A percentile compares a stretch with the other conserved stretches of the same genome.
phyloP scores from a whole-genome alignment of 129 eudicot species.

The Flaveria brownii region DNA sequence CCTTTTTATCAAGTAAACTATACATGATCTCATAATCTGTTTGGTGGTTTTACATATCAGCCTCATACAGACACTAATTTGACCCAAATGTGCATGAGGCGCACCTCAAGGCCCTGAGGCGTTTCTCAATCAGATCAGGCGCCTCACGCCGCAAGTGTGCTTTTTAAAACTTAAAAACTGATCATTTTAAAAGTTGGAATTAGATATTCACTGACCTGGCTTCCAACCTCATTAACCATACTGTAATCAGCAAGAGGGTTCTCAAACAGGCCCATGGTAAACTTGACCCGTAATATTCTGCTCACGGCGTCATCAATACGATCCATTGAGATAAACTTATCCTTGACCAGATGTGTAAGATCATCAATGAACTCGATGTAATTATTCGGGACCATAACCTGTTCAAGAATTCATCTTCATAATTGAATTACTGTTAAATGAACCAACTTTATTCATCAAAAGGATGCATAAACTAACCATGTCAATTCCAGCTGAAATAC shows the following conservation, averaged over 20 bases:
- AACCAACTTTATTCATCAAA: conserved; percentile 6
- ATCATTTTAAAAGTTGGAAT: neutral
- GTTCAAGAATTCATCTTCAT: conserved; percentile 33
- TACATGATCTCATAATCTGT: no score
- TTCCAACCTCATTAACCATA: conserved; percentile 25
- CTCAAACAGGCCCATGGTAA: conserved; percentile 8
- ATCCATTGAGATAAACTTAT: conserved; percentile 64
- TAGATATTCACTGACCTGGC: conserved; percentile 7
- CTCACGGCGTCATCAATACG: conserved; percentile 91
- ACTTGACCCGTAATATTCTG: conserved; percentile 59
- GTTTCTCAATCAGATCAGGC: no score
- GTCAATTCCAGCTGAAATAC: conserved; percentile 77
- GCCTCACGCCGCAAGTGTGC: neutral
- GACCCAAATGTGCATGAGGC: no score
- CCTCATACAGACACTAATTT: no score
- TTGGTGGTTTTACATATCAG: no score
- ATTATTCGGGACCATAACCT: conserved; percentile 81
- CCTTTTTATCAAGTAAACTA: no score
- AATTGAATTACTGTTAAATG: neutral
- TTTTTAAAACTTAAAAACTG: neutral
- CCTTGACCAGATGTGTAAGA: conserved; percentile 71
- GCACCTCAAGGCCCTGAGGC: no score
- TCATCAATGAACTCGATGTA: conserved; percentile 69
- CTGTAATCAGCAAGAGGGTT: conserved; percentile 31
- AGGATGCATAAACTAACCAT: conserved; percentile 50